Evolutionary conservation across 2,329 filamentous ascomycete species (phyloP).

Genomic region (Calonectria fujianensis): DNA sequence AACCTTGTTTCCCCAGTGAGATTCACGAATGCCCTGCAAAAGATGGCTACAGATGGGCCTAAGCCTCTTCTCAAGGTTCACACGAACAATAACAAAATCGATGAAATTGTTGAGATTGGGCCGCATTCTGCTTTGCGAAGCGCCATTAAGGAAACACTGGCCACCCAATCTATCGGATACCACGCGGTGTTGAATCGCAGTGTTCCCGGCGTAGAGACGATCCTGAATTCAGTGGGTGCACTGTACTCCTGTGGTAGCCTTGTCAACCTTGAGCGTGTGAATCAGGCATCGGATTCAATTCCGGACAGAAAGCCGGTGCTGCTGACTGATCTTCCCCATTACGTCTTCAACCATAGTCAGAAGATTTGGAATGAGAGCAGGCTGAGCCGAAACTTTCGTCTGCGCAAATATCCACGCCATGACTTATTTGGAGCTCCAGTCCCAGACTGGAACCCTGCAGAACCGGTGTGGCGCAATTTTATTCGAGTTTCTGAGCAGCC

Average conservation of each 20-base stretch:
- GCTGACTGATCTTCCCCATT: conserved; percentile 63
- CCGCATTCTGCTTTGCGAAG: conserved; percentile 54
- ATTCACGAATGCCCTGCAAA: conserved; percentile 60
- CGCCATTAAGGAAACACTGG: conserved; percentile 51
- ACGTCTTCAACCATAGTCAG: conserved; percentile 55
- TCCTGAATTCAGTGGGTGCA: conserved; percentile 43
- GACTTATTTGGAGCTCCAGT: conserved; percentile 57
- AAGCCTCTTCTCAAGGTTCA: neutral
- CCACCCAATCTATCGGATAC: conserved; percentile 31
- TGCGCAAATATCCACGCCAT: conserved; percentile 48
- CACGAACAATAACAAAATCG: conserved; percentile 8
- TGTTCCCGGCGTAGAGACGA: conserved; percentile 31
- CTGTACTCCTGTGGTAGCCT: conserved; percentile 43
- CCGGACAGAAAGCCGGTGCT: conserved; percentile 41
- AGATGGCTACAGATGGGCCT: conserved; percentile 5
- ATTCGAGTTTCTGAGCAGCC: conserved; percentile 61
- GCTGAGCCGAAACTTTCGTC: conserved; percentile 50
- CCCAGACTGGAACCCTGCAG: conserved; percentile 54
- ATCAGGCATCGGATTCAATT: conserved; percentile 17
- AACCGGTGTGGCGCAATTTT: conserved; percentile 65
- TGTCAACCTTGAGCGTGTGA: conserved; percentile 37
- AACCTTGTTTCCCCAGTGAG: conserved; percentile 64
- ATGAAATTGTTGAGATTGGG: conserved; percentile 52
- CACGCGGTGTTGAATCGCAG: conserved; percentile 46
- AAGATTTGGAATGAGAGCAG: conserved; percentile 61